Base-by-base conservation (phyloP, 345 rosid genomes). In the Brassica incana region DNA sequence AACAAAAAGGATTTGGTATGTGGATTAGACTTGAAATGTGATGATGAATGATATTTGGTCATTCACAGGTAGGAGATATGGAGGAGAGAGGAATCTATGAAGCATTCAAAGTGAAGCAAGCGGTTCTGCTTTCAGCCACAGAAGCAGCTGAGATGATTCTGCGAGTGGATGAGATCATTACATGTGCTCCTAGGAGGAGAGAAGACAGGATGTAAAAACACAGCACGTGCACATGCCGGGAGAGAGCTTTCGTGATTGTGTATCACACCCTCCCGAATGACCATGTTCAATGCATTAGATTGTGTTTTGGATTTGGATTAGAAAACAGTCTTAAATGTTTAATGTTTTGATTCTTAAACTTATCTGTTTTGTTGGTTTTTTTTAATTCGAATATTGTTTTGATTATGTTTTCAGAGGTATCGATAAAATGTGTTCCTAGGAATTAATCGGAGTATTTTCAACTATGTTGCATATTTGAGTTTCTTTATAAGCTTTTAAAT, bases 81-180 rank as follows among this genome's bases (percentile, higher is more conserved):
- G 89, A 88, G 20, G 89, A 88, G 85, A 83, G 84, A 61, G 99
- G 99, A 45, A 91, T 93, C 77, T 91, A 86, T 15, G 99, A 95
- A 84, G 74, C 99, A 20, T 95, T 92, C 85, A 95, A 92, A 85
- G 99, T 95, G 56, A 95, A 95, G 89, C 99, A 91, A 77, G 99
- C 99, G 7, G 85, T 92, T 68, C 67, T 95, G 82, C 91, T 91
- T 12, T 95, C 99, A 3, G 99, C 99, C 65, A 95, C 99, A 1
- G 99, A 95, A 86, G 99, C 99, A 58, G 90, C 94, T 16, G 97
- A 91, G 87, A 88, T 91, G 97, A 90, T 91, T 69, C 88, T 90
- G 14, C 85, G 97, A 73, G 97, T 91, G 2, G 97, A 89, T 78
- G 91, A 91, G 80, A 91, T 88, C 75, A 91, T 91, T 74, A 90